These are phyloP conservation scores for Lepidium sativum DNA, from an alignment of 345 rosid genomes.

Conservation along the genomic window DNA sequence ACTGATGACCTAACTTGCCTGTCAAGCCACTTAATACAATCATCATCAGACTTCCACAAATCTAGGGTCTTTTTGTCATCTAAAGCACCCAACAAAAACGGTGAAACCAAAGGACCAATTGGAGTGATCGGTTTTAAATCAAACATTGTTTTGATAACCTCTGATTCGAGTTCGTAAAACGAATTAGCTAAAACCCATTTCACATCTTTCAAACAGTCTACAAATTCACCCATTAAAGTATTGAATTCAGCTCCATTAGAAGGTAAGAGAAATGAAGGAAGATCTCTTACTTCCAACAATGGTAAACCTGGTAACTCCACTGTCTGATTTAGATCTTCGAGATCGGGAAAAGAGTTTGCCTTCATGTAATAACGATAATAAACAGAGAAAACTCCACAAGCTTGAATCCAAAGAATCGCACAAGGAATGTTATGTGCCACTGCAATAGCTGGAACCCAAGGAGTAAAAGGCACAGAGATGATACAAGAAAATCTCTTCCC, in stretches of 20 bases:
- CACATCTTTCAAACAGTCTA: conserved; percentile 24
- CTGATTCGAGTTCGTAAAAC: conserved; percentile 39
- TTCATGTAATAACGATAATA: conserved; percentile 36
- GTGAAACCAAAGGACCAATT: conserved; percentile 52
- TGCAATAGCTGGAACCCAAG: conserved; percentile 44
- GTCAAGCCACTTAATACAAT: conserved; percentile 52
- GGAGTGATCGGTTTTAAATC: conserved; percentile 24
- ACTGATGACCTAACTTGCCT: conserved; percentile 35
- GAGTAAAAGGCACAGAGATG: conserved; percentile 34
- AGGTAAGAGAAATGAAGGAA: conserved; percentile 43
- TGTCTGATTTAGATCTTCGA: conserved; percentile 11
- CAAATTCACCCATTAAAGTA: conserved; percentile 2
- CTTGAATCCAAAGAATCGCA: conserved; percentile 47
- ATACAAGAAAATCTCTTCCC: conserved; percentile 24
- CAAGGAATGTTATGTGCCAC: conserved; percentile 32
- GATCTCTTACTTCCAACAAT: conserved; percentile 28
- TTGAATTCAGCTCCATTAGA: background rate
- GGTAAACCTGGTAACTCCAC: conserved; percentile 37
- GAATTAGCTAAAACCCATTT: conserved; percentile 50
- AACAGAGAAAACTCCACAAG: conserved; percentile 31
- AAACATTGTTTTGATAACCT: conserved; percentile 27
- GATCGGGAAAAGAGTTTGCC: conserved; percentile 23
- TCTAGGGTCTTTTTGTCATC: conserved; percentile 22
- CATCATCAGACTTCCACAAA: conserved; percentile 29
- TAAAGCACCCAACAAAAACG: conserved; percentile 27